Evolutionary conservation across 441 rosid genomes (phyloP).

Genomic region (Biscutella laevigata): DNA sequence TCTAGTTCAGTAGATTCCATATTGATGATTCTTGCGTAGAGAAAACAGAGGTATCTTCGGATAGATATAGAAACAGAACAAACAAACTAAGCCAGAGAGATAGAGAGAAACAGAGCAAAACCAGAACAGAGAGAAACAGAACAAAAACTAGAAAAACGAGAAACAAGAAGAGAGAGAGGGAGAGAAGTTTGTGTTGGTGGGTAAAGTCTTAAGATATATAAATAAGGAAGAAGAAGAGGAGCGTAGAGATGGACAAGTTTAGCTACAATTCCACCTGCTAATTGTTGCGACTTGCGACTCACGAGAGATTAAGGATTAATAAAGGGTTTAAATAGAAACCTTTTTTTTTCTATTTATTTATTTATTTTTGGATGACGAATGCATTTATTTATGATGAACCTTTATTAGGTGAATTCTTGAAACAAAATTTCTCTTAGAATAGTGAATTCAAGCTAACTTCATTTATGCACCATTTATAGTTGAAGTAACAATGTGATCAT

Average conservation of each 20-base stretch:
- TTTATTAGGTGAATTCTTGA: constrained; percentile 7
- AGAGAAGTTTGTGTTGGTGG: background rate
- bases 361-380: background rate
- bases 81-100: background rate
- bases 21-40: constrained; percentile 4
- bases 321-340: background rate
- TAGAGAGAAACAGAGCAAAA: background rate
- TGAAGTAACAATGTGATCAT: background rate
- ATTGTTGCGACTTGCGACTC: constrained; percentile 27
- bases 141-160: background rate
- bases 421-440: background rate
- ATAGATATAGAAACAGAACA: constrained; percentile 1
- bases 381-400: constrained; percentile 4
- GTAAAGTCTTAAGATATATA: background rate
- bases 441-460: background rate
- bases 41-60: background rate
- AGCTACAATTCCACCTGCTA: constrained; percentile 26
- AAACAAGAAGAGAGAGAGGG: background rate
- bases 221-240: constrained; percentile 13
- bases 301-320: constrained; percentile 23
- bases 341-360: background rate
- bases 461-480: background rate
- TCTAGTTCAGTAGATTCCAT: constrained; percentile 27
- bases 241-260: constrained; percentile 15
- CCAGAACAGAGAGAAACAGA: background rate